These are phyloP conservation scores for Ogataea paradorogensis DNA, from an alignment of 805 yeast genomes.

Conservation along the genomic window DNA sequence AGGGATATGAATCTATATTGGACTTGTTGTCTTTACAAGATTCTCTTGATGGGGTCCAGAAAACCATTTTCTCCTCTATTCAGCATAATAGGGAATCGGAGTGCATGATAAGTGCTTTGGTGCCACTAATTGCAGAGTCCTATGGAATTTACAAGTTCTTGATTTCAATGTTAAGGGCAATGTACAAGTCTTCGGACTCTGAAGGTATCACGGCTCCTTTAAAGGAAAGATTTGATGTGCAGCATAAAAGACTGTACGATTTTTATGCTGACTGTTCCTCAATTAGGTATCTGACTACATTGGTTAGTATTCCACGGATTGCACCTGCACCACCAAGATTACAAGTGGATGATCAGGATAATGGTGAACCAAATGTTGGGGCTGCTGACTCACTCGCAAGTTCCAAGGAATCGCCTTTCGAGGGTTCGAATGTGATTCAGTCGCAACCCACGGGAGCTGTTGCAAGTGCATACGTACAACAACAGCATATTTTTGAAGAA, in stretches of 20 bases:
- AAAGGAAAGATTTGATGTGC: slow-evolving; percentile 65
- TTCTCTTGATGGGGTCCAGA: slow-evolving; percentile 71
- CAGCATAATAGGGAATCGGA: slow-evolving; percentile 55
- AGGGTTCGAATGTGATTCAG: slow-evolving; percentile 31
- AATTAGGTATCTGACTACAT: slow-evolving; percentile 72
- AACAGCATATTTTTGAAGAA: slow-evolving; percentile 21
- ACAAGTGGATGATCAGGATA: slow-evolving; percentile 28
- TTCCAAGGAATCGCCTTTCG: not conserved
- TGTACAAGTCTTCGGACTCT: slow-evolving; percentile 69
- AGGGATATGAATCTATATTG: slow-evolving; percentile 85
- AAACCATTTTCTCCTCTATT: slow-evolving; percentile 69
- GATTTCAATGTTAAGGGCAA: slow-evolving; percentile 86
- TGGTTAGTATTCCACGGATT: slow-evolving; percentile 75
- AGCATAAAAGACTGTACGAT: slow-evolving; percentile 67
- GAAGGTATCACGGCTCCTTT: slow-evolving; percentile 77
- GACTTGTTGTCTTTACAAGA: slow-evolving; percentile 88
- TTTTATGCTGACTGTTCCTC: slow-evolving; percentile 90
- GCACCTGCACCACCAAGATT: slow-evolving; percentile 60
- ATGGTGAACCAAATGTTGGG: no score
- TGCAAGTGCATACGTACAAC: slow-evolving; percentile 31
- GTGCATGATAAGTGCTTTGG: slow-evolving; percentile 80
- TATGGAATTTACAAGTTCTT: slow-evolving; percentile 90
- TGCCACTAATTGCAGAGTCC: slow-evolving; percentile 86
- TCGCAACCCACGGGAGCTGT: slow-evolving; percentile 55
- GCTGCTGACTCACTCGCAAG: no score